Evolutionary conservation across 768 basidiomycete genomes (phyloP).

Genomic region (Agaricus blazei): DNA sequence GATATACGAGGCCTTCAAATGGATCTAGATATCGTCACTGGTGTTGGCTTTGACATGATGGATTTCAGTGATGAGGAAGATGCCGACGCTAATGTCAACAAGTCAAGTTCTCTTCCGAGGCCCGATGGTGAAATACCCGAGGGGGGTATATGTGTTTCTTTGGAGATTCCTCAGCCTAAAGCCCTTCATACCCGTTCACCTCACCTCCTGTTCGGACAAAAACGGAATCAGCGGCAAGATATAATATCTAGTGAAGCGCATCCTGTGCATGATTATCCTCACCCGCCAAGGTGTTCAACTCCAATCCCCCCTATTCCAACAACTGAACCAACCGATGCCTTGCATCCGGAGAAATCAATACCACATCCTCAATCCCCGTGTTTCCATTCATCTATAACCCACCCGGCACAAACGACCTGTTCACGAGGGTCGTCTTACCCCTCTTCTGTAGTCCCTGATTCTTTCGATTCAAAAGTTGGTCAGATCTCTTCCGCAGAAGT

Average conservation of each 20-base stretch:
- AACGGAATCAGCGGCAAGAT: not conserved
- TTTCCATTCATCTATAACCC: not conserved
- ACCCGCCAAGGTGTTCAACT: conserved; percentile 2
- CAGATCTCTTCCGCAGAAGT: not conserved
- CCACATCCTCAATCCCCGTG: not conserved
- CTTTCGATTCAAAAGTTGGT: not conserved
- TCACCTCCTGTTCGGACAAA: not conserved
- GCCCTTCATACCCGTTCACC: not conserved
- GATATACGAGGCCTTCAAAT: conserved; percentile 11
- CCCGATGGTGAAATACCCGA: not conserved
- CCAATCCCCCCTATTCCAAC: not conserved
- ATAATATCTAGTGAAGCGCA: not conserved
- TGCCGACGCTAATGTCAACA: not conserved
- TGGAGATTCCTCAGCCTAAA: conserved; percentile 5
- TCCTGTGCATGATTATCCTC: not conserved
- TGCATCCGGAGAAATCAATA: not conserved
- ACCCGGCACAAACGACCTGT: not conserved
- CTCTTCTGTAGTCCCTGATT: not conserved
- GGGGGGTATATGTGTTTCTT: conserved; percentile 5
- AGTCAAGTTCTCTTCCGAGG: not conserved
- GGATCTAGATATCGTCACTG: conserved; percentile 6
- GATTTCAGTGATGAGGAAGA: conserved; percentile 9
- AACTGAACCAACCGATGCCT: not conserved
- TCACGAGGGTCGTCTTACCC: not conserved
- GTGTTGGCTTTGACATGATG: conserved; percentile 6